These are phyloP conservation scores for Blastobotrys apis DNA, from an alignment of 1,139 yeast species.

Conservation along the genomic window DNA sequence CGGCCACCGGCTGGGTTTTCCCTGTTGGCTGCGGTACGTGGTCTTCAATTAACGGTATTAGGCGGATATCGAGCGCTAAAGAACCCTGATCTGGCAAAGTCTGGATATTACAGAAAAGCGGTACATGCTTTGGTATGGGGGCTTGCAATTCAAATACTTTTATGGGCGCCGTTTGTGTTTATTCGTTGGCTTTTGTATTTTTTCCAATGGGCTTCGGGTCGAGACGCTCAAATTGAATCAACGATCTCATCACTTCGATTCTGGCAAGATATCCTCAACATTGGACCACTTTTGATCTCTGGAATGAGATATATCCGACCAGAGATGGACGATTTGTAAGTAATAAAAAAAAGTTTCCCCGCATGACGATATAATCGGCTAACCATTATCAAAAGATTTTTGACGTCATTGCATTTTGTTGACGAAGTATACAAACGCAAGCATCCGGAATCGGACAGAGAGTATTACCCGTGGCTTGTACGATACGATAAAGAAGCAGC, in stretches of 20 bases:
- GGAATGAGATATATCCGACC: conserved; percentile 40
- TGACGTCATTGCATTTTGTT: conserved; percentile 41
- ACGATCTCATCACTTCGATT: conserved; percentile 31
- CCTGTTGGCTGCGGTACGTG: conserved; percentile 46
- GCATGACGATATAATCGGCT: background rate
- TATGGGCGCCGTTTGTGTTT: conserved; percentile 37
- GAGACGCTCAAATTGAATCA: conserved; percentile 20
- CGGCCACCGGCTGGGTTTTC: conserved; percentile 51
- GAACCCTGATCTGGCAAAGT: conserved; percentile 41
- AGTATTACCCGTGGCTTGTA: conserved; percentile 23
- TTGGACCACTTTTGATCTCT: conserved; percentile 43
- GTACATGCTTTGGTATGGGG: conserved; percentile 38
- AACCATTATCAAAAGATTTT: conserved; percentile 27
- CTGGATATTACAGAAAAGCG: conserved; percentile 39
- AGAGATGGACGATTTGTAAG: conserved; percentile 34
- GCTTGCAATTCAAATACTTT: conserved; percentile 37
- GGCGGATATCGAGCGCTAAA: conserved; percentile 49
- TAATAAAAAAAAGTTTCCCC: background rate
- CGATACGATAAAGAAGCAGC: conserved; percentile 17
- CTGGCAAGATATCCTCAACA: conserved; percentile 41
- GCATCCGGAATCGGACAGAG: conserved; percentile 37
- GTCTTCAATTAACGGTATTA: conserved; percentile 48
- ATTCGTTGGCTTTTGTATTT: conserved; percentile 22
- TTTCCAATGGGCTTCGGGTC: conserved; percentile 22
- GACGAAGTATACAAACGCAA: conserved; percentile 39